Conservation (phyloP, 192 early-diverging fungal genomes). For the Chytriomyces confervae region DNA sequence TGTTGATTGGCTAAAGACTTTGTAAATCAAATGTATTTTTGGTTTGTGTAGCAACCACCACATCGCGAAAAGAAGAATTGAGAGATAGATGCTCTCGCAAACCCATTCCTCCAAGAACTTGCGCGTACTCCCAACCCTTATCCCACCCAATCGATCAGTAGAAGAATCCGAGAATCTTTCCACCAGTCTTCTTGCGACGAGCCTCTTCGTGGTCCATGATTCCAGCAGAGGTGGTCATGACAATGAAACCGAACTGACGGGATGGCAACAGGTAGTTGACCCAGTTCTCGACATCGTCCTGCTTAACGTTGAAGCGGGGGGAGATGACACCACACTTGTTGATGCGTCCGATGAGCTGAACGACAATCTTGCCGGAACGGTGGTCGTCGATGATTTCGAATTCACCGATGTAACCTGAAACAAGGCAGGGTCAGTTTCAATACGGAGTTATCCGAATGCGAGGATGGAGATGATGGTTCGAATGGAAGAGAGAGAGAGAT, state of each 20-base stretch:
- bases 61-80: too few relatives aligned
- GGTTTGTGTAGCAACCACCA: too few relatives aligned
- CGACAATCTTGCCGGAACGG: constrained; percentile 96
- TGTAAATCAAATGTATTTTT: too few relatives aligned
- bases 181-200: constrained; percentile 95
- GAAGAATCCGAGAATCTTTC: constrained; percentile 68
- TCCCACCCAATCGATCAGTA: constrained; percentile 26
- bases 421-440: background rate
- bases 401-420: constrained; percentile 94
- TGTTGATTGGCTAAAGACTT: too few relatives aligned
- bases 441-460: too few relatives aligned
- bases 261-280: constrained; percentile 95
- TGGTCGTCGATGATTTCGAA: constrained; percentile 99
- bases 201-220: constrained; percentile 99
- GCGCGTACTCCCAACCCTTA: too few relatives aligned
- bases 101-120: too few relatives aligned
- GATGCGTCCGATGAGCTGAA: constrained; percentile 97
- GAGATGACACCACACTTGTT: constrained; percentile 99
- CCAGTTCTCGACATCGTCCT: constrained; percentile 95
- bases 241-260: constrained; percentile 97
- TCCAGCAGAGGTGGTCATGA: constrained; percentile 61
- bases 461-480: too few relatives aligned
- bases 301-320: constrained; percentile 97
- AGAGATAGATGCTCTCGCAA: too few relatives aligned
- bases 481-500: constrained; percentile 36